Evolutionary conservation across 805 yeast genomes (phyloP), one percentile per base, ranked within the genome.

Genomic region (Starmera dryadoides): DNA sequence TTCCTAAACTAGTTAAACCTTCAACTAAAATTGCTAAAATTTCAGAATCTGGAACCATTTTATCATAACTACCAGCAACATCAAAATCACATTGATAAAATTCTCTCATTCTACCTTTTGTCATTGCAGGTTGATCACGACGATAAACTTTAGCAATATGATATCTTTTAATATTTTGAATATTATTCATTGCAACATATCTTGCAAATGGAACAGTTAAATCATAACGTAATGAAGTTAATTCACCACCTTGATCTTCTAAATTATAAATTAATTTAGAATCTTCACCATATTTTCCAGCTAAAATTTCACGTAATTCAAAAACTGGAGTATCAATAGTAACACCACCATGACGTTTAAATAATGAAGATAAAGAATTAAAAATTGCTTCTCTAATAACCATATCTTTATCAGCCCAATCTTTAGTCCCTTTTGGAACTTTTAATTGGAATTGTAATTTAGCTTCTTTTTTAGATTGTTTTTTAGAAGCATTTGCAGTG

Each of bases 71-170:
- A 38, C 99, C 99, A 18, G 99, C 99, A 56, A 93, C 71, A 63
- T 93, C 99, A 54, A 93, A 86, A 68, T 93, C 99, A 71, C 99
- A 93, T 68, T 93, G 99, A 64, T 93, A 93, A 57, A 93, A 93
- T 65, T 93, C 99, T 75, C 99, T 85, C 98, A 93, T 93, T 66
- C 99, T 79, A 45, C 99, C 99, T 66, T 93, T 93, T 37, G 98
- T 91, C 98, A 93, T 93, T 8, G 99, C 99, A 5, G 99, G 99
- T 66, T 93, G 99, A 61, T 93, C 99, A 66, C 99, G 84, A 69
- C 99, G 81, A 67, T 93, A 93, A 39, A 93, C 99, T 63, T 93
- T 93, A 51, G 99, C 98, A 48, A 93, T 86, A 66, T 93, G 99
- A 61, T 79, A 93, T 59, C 99, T 76, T 67, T 93, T 93, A 64